Conservation (phyloP, 2,329 filamentous ascomycete genomes). For the Monascus ruber region DNA sequence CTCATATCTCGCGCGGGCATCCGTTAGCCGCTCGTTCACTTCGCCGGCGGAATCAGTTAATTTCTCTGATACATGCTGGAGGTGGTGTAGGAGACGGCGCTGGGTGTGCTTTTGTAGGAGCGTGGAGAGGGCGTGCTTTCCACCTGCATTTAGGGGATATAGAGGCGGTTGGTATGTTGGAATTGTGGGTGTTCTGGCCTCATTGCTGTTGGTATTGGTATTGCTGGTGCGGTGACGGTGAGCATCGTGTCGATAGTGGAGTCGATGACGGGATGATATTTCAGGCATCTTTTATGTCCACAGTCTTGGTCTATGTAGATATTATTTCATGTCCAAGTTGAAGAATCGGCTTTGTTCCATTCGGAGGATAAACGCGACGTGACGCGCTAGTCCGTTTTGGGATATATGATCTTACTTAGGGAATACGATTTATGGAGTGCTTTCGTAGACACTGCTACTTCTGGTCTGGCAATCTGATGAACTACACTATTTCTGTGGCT, state of each 20-base stretch:
- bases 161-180: constrained; percentile 43
- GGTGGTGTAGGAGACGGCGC: constrained; percentile 36
- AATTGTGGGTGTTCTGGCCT: constrained; percentile 16
- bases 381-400: constrained; percentile 21
- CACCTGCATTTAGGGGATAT: constrained; percentile 39
- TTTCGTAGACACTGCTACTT: too few relatives aligned
- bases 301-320: too few relatives aligned
- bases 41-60: constrained; percentile 40
- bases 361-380: neutral
- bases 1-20: constrained; percentile 27
- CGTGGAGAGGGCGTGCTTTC: constrained; percentile 35
- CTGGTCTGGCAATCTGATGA: neutral
- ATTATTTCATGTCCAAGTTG: too few relatives aligned
- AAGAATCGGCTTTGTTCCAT: neutral
- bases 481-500: neutral
- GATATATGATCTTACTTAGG: constrained; percentile 11
- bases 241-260: neutral
- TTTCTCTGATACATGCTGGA: constrained; percentile 35
- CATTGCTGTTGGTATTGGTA: constrained; percentile 1
- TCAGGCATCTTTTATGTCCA: too few relatives aligned
- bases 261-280: neutral
- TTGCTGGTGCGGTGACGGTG: constrained; percentile 1
- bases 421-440: neutral
- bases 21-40: constrained; percentile 44
- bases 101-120: constrained; percentile 34